Evolutionary conservation across 805 yeast species (phyloP).

Genomic region (Yamadazyma nakazawae): DNA sequence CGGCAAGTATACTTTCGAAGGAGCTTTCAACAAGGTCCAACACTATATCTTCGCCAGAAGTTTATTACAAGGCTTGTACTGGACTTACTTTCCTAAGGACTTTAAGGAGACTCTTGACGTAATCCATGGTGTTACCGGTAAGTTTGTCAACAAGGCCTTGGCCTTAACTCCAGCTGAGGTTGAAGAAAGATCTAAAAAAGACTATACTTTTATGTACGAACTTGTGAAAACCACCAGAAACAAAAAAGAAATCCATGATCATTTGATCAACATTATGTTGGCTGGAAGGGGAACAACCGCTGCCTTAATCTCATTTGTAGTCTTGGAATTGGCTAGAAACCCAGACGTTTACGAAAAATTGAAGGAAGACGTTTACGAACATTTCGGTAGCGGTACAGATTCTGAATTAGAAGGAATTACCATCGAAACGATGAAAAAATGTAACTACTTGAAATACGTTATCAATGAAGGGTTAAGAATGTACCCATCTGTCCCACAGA

Average conservation of each 20-base stretch:
- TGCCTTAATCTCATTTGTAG: conserved; percentile 26
- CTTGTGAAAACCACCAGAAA: conserved; percentile 36
- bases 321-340: conserved; percentile 31
- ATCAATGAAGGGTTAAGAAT: conserved; percentile 31
- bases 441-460: conserved; percentile 29
- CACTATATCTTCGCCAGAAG: conserved; percentile 30
- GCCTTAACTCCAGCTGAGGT: conserved; percentile 25
- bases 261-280: conserved; percentile 35
- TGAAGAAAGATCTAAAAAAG: conserved; percentile 24
- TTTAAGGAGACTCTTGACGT: conserved; percentile 30
- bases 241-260: conserved; percentile 34
- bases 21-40: conserved; percentile 37
- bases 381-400: conserved; percentile 25
- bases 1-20: conserved; percentile 15
- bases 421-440: conserved; percentile 31
- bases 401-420: conserved; percentile 21
- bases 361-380: conserved; percentile 22
- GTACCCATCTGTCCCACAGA: conserved; percentile 34
- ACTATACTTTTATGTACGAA: conserved; percentile 37
- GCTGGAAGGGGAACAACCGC: conserved; percentile 40
- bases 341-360: conserved; percentile 28
- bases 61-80: conserved; percentile 29
- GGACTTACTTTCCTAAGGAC: conserved; percentile 24
- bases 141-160: conserved; percentile 31
- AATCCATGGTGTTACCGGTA: conserved; percentile 30